These are phyloP conservation scores for Parascedosporium putredinis DNA, from an alignment of 2,329 filamentous ascomycete species.

Conservation along the genomic window DNA sequence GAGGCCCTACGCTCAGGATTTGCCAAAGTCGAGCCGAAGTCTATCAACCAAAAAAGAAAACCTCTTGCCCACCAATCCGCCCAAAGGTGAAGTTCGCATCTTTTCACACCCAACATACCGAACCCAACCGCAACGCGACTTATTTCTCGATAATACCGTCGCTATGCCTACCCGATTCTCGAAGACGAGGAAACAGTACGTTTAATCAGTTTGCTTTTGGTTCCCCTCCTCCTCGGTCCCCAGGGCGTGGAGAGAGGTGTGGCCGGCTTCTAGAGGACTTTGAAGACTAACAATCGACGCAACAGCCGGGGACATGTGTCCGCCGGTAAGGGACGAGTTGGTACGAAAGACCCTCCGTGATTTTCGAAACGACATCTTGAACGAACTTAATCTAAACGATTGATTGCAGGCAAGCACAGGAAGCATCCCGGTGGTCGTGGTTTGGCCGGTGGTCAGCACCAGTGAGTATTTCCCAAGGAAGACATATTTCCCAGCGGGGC, in stretches of 20 bases:
- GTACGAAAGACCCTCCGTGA: constrained; percentile 2
- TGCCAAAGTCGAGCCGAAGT: constrained; percentile 7
- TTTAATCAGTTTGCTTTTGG: constrained; percentile 18
- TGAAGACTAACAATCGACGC: constrained; percentile 4
- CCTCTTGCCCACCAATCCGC: constrained; percentile 4
- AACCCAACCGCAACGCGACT: background rate
- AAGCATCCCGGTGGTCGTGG: constrained; percentile 79
- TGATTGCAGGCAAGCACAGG: constrained; percentile 83
- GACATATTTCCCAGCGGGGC: too few species aligned
- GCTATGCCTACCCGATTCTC: constrained; percentile 65
- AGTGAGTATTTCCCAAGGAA: constrained; percentile 26
- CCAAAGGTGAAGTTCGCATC: constrained; percentile 2
- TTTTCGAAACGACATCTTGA: background rate
- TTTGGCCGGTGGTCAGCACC: constrained; percentile 98
- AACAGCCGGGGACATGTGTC: constrained; percentile 90
- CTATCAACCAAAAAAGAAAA: constrained; percentile 7
- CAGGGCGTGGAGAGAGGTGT: background rate
- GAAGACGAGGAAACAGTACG: constrained; percentile 71
- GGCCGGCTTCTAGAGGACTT: background rate
- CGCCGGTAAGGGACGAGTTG: constrained; percentile 79
- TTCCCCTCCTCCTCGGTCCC: background rate
- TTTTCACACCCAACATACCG: constrained; percentile 4
- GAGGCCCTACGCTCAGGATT: constrained; percentile 3
- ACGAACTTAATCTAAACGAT: constrained; percentile 5
- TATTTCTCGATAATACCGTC: constrained; percentile 18